Evolutionary conservation across 2,329 filamentous ascomycete genomes (phyloP).

Genomic region (Scedosporium boydii): DNA sequence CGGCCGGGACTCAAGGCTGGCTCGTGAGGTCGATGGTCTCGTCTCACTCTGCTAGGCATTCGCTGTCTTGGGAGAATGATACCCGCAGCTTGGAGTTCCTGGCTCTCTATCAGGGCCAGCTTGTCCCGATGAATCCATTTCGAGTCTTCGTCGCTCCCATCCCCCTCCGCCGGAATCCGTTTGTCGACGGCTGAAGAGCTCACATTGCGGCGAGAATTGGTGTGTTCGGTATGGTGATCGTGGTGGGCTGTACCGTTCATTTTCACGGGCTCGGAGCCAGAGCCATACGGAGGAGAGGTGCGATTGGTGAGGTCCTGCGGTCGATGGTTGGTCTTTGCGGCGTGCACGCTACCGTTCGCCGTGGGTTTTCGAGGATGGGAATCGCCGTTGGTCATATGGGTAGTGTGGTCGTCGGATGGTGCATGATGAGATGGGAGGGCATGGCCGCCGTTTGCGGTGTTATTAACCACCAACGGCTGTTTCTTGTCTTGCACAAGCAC

Average conservation of each 20-base stretch:
- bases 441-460: slow-evolving; percentile 3
- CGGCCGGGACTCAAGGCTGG: neutral
- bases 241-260: neutral
- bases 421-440: neutral
- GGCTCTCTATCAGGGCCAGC: slow-evolving; percentile 69
- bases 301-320: slow-evolving; percentile 9
- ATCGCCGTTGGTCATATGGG: slow-evolving; percentile 10
- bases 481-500: slow-evolving; percentile 2
- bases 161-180: neutral
- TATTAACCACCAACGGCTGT: neutral
- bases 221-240: neutral
- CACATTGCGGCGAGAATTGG: neutral
- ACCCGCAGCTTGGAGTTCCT: slow-evolving; percentile 71
- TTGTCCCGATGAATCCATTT: slow-evolving; percentile 86
- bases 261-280: neutral
- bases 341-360: neutral
- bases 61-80: slow-evolving; percentile 50
- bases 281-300: slow-evolving; percentile 7
- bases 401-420: neutral
- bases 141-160: slow-evolving; percentile 44
- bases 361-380: slow-evolving; percentile 12
- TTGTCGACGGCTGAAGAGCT: slow-evolving; percentile 7
- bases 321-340: neutral
- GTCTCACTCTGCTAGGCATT: slow-evolving; percentile 36
- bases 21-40: slow-evolving; percentile 10